Evolutionary conservation across 345 rosid species (phyloP).

Genomic region (Aethionema arabicum): DNA sequence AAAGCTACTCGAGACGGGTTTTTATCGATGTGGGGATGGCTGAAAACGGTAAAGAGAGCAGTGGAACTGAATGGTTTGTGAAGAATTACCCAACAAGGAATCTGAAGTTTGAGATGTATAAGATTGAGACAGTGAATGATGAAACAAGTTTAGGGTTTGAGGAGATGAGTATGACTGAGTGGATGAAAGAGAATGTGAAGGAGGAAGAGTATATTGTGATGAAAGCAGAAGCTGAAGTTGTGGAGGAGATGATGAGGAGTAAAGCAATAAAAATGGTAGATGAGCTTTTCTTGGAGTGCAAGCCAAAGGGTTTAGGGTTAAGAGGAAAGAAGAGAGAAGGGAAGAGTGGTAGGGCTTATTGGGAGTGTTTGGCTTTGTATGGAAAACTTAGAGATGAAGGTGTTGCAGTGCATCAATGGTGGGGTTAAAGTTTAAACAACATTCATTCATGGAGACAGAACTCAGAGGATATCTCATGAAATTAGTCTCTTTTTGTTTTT

Average conservation of each 20-base stretch:
- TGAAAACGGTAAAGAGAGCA: slow-evolving; percentile 42
- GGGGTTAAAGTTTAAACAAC: slow-evolving; percentile 47
- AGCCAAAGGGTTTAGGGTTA: slow-evolving; percentile 46
- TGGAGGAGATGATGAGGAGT: slow-evolving; percentile 69
- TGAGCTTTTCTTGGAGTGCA: slow-evolving; percentile 87
- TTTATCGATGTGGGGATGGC: slow-evolving; percentile 65
- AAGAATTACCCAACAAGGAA: slow-evolving; percentile 69
- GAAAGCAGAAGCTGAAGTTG: slow-evolving; percentile 78
- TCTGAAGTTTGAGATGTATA: slow-evolving; percentile 64
- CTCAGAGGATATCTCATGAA: slow-evolving; percentile 1
- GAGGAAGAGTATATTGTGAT: slow-evolving; percentile 73
- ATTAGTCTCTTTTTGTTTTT: slow-evolving; percentile 14
- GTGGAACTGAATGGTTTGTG: slow-evolving; percentile 61
- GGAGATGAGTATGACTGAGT: slow-evolving; percentile 53
- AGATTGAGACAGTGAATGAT: slow-evolving; percentile 48
- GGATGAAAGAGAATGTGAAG: slow-evolving; percentile 65
- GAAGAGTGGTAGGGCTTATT: slow-evolving; percentile 58
- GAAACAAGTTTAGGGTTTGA: slow-evolving; percentile 24
- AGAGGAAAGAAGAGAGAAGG: slow-evolving; percentile 34
- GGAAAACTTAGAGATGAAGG: slow-evolving; percentile 79
- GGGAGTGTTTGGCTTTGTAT: slow-evolving; percentile 82
- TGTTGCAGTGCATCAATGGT: slow-evolving; percentile 83
- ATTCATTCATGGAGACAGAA: slow-evolving; percentile 28
- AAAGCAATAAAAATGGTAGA: slow-evolving; percentile 60
- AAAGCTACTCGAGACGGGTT: slow-evolving; percentile 58